Evolutionary conservation across 495 filamentous ascomycete species (phyloP).

Genomic region (Gamarada debralockiae): DNA sequence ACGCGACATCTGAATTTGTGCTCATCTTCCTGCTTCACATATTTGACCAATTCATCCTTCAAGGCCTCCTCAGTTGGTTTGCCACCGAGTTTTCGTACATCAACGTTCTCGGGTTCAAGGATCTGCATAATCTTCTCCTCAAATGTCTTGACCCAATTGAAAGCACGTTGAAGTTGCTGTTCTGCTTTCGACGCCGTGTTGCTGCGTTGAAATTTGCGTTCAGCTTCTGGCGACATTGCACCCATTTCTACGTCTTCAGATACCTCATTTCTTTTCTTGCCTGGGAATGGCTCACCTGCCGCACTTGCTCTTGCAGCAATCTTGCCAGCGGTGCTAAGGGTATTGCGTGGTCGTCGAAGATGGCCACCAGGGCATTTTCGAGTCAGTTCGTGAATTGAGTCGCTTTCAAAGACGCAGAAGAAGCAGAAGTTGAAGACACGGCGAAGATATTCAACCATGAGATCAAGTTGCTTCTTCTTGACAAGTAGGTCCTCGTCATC

Average conservation of each 20-base stretch:
- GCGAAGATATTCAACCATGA: slow-evolving; percentile 93
- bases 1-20: slow-evolving; percentile 95
- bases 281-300: slow-evolving; percentile 71
- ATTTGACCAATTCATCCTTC: slow-evolving; percentile 80
- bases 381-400: slow-evolving; percentile 91
- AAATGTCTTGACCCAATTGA: slow-evolving; percentile 99
- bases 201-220: slow-evolving; percentile 62
- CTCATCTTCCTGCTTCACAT: slow-evolving; percentile 95
- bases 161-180: slow-evolving; percentile 87
- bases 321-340: slow-evolving; percentile 76
- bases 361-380: slow-evolving; percentile 96
- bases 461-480: slow-evolving; percentile 94
- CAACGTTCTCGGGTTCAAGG: slow-evolving; percentile 82
- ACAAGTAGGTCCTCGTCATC: slow-evolving; percentile 86
- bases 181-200: slow-evolving; percentile 66
- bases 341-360: slow-evolving; percentile 82
- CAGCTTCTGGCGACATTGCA: slow-evolving; percentile 53
- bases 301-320: slow-evolving; percentile 82
- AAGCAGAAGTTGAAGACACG: slow-evolving; percentile 98
- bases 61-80: slow-evolving; percentile 81
- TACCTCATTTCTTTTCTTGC: slow-evolving; percentile 64
- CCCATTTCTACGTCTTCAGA: slow-evolving; percentile 59
- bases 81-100: slow-evolving; percentile 84
- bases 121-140: slow-evolving; percentile 94
- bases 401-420: slow-evolving; percentile 98